phyloP scores from a whole-genome alignment of 352 stramenopile species.

The Pythium sukuiense region DNA sequence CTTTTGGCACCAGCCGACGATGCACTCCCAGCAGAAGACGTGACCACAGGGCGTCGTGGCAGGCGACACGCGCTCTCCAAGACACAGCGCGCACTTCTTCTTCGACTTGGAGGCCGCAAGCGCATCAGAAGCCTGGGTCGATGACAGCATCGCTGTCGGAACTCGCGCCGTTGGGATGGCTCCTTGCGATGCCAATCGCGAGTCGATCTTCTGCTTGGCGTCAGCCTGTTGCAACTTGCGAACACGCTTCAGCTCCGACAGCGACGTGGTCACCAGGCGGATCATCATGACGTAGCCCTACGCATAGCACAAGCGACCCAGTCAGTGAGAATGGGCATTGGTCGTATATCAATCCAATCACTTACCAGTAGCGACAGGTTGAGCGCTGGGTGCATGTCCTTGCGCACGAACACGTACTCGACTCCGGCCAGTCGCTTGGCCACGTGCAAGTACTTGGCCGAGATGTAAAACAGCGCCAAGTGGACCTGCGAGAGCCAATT shows the following conservation, averaged over 20 bases:
- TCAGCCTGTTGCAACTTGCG: constrained; percentile 45
- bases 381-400: constrained; percentile 50
- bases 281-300: constrained; percentile 82
- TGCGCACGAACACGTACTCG: constrained; percentile 80
- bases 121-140: constrained; percentile 14
- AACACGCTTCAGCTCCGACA: constrained; percentile 55
- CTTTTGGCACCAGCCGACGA: constrained; percentile 92
- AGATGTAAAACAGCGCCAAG: constrained; percentile 75
- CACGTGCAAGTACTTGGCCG: constrained; percentile 67
- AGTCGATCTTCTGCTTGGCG: constrained; percentile 44
- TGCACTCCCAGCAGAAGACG: constrained; percentile 93
- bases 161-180: constrained; percentile 29
- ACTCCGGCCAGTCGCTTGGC: constrained; percentile 67
- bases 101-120: constrained; percentile 32
- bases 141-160: constrained; percentile 26
- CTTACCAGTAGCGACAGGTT: constrained; percentile 75
- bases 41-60: constrained; percentile 87
- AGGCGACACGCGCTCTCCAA: constrained; percentile 71
- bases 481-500: constrained; percentile 58
- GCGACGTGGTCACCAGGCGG: constrained; percentile 49
- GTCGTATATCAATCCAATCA: neutral
- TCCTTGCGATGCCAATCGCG: neutral
- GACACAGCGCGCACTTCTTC: constrained; percentile 88
- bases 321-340: neutral
- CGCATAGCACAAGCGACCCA: neutral